Base-by-base conservation (phyloP, 352 stramenopile species). In the Halophytophthora batemanensis region DNA sequence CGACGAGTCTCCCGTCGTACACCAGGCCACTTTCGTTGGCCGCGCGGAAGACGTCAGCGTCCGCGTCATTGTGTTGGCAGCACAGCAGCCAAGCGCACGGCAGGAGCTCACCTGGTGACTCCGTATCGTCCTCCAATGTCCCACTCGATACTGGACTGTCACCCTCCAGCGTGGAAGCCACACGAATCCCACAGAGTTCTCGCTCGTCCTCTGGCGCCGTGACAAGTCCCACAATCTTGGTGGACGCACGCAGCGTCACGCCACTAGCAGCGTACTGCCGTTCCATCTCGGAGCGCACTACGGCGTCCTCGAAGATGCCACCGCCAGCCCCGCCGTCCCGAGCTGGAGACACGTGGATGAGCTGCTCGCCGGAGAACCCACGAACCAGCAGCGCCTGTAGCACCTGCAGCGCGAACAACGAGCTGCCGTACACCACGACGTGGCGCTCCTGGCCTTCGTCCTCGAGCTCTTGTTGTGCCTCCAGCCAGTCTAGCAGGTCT, bases 1-100 rank as follows among this genome's bases (percentile, higher is more conserved):
- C 90, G 28, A 97, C 89, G 23, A 98, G 74, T 1, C 87, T 74
- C 0, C 90, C 90, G 56, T 98, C 90, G 60, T 96, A 97, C 18
- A 97, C 90, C 28, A 98, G 77, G 6, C 90, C 91, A 48, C 78
- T 87, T 39, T 95, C 85, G 59, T 97, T 96, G 42, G 96, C 86
- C 10, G 88, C 88, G 4, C 74, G 74, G 57, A 97, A 98, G 1
- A 96, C 62, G 62, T 96, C 87, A 14, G 78, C 71, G 59, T 96
- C 86, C 12, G 86, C 76, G 55, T 97, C 89, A 37, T 83, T 85
- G 19, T 90, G 74, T 49, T 89, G 84, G 37, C 78, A 95, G 59
- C 82, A 92, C 28, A 96, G 67, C 31, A 97, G 40, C 64, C 91
- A 81, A 2, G 65, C 56, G 44, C 87, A 95, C 1, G 57, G 45